Evolutionary conservation across 2,329 filamentous ascomycete genomes (phyloP), one percentile per base, ranked within the genome.

Genomic region (Botryotinia narcissicola): DNA sequence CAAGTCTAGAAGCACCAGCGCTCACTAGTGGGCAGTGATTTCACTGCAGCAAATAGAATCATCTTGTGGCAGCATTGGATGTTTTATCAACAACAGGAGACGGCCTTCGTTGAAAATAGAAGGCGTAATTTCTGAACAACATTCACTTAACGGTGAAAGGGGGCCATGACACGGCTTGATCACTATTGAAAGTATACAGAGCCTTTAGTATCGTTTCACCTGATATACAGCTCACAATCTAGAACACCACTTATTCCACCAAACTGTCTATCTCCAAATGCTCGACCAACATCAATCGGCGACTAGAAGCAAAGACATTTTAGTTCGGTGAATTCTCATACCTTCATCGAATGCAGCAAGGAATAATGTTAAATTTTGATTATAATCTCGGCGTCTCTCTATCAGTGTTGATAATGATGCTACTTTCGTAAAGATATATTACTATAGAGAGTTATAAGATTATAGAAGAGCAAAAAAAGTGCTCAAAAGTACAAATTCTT

Each of bases 321-420:
- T 0, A 10, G 6, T 16, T n/a, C 25, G 0, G n/a, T 54, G 6
- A 29, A 3, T 16, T n/a, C 25, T 54, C 25, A n/a, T n/a, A n/a
- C 48, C 29, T 54, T 12, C 25, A n/a, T 29, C 12, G 12, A 29
- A 54, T 16, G 25, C 25, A 54, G 48, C 12, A 54, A 54, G 25
- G 22, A 54, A 54, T 3, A 6, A 7, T 7, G 5, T n/a, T 0
- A 7, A 7, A 54, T 29, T n/a, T 3, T 54, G 48, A 54, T 3
- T n/a, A 16, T n/a, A n/a, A 29, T 16, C 48, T 54, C 25, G 12
- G 12, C 10, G 25, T 2, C 4, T 54, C 48, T 54, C 25, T 16
- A 3, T 8, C 7, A 16, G 7, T 7, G 0, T 1, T 18, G 8
- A 14, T 16, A n/a, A 0, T 2, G 6, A 29, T 18, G 3, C 25